Base-by-base conservation (phyloP, 768 basidiomycete species). In the Tricholoma sp. region DNA sequence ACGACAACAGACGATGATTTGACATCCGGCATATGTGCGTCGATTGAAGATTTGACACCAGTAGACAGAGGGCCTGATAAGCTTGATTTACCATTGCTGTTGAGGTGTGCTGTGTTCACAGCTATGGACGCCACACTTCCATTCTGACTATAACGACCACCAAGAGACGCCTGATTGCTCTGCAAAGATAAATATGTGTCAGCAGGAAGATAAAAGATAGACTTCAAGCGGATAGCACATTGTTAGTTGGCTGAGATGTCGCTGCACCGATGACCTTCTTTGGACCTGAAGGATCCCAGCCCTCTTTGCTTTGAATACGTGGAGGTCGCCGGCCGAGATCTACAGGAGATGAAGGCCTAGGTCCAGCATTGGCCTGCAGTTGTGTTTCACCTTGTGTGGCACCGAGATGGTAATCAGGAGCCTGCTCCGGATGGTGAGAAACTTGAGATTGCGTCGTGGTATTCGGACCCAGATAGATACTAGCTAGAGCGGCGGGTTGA, bases 401-500 rank as follows among this genome's bases (percentile, higher is more conserved):
- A 36, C 51, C 42, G 31, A 34, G 50, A 66, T 74, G 56, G 61
- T 61, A 49, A 49, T 56, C 53, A 17, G 44, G 55, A 18, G 18
- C 50, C 56, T 63, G 61, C 48, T 68, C 65, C 33, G 57, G 60
- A 53, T 63, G 61, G 39, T 52, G 58, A 24, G 57, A 45, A 28
- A 52, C 56, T 53, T 64, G 63, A 48, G 52, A 37, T 55, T 69
- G 66, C 6, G 63, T 50, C 3, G 62, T 52, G 6, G 68, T 59
- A 52, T 71, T 70, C n/a, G 77, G 70, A 34, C 89, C 89, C 56
- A 81, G 70, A 70, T 88, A 91, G 55, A 88, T 70, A 49, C 74
- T 77, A 34, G 83, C 85, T 37, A 91, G 81, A 50, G 77, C 79
- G 13, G 75, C 76, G 29, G 88, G 89, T 57, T 83, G 79, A 24